A percentile compares a stretch with the other conserved stretches of the same genome.
phyloP scores from a whole-genome alignment of 345 rosid genomes.

The Angophora floribunda region DNA sequence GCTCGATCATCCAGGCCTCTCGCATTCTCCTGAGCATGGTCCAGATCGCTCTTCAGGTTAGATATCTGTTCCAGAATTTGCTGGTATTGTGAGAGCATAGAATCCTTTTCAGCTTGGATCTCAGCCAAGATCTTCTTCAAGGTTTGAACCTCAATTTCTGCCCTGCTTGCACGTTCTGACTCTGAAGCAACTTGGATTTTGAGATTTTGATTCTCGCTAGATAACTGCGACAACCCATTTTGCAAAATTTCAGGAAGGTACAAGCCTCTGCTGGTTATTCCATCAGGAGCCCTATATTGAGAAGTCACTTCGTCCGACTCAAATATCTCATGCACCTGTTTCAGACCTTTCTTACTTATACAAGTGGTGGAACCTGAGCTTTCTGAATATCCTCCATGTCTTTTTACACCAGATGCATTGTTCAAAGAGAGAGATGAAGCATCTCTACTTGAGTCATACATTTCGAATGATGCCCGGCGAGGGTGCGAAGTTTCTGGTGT shows the following conservation, averaged over 20 bases:
- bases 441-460: conserved; percentile 28
- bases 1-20: conserved; percentile 59
- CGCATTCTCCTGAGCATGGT: conserved; percentile 49
- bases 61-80: conserved; percentile 57
- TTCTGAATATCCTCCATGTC: conserved; percentile 14
- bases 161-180: conserved; percentile 23
- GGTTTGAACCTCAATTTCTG: conserved; percentile 49
- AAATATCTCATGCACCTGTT: conserved; percentile 55
- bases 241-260: conserved; percentile 12
- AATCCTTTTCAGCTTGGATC: conserved; percentile 72
- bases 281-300: conserved; percentile 6
- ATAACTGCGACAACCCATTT: conserved; percentile 17
- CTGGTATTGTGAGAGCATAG: conserved; percentile 47
- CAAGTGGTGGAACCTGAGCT: conserved; percentile 10
- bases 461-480: conserved; percentile 22
- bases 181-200: conserved; percentile 19
- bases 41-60: conserved; percentile 53
- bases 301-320: conserved; percentile 6
- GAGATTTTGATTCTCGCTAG: conserved; percentile 26
- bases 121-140: conserved; percentile 57
- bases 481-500: conserved; percentile 65
- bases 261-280: conserved; percentile 5
- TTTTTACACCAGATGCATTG: conserved; percentile 8
- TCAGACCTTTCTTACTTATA: conserved; percentile 46
- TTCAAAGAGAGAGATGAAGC: conserved; percentile 18